phyloP scores from a whole-genome alignment of 768 basidiomycete species.

The Xerocomellus dryophilus region DNA sequence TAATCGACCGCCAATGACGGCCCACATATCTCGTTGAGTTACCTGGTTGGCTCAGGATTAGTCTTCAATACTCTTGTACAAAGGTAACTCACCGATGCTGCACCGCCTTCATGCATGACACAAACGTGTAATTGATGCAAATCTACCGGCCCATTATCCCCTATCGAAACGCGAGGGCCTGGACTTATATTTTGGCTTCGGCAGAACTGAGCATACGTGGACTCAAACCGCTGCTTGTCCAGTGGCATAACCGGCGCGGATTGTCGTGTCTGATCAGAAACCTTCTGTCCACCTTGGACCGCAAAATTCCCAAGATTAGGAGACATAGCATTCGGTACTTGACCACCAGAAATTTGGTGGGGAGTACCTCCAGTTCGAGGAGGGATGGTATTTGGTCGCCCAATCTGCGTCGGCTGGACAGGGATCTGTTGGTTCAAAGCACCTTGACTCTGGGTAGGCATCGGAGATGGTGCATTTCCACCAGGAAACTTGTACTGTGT shows the following conservation, averaged over 20 bases:
- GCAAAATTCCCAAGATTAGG: slow-evolving; percentile 32
- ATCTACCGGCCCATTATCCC: slow-evolving; percentile 59
- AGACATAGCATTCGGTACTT: slow-evolving; percentile 33
- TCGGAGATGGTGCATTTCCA: slow-evolving; percentile 16
- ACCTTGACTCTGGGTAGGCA: slow-evolving; percentile 21
- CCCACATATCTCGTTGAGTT: slow-evolving; percentile 55
- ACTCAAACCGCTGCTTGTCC: slow-evolving; percentile 52
- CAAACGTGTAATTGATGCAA: slow-evolving; percentile 54
- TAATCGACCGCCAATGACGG: slow-evolving; percentile 63
- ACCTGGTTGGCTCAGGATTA: slow-evolving; percentile 40
- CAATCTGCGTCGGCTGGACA: slow-evolving; percentile 31
- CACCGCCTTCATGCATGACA: slow-evolving; percentile 60
- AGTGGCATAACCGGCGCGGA: slow-evolving; percentile 34
- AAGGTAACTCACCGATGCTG: slow-evolving; percentile 38
- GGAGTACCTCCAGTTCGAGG: slow-evolving; percentile 40
- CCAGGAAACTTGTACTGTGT: slow-evolving; percentile 22
- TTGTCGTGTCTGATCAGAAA: slow-evolving; percentile 17
- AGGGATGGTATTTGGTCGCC: slow-evolving; percentile 31
- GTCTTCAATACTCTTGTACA: not conserved
- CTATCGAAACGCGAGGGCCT: slow-evolving; percentile 40
- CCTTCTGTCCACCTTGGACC: slow-evolving; percentile 21
- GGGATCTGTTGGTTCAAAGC: slow-evolving; percentile 31
- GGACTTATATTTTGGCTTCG: slow-evolving; percentile 38
- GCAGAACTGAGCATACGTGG: slow-evolving; percentile 48
- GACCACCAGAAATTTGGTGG: slow-evolving; percentile 33